These are phyloP conservation scores for Mycothermus thermophilus DNA, from an alignment of 495 filamentous ascomycete genomes.

Conservation along the genomic window DNA sequence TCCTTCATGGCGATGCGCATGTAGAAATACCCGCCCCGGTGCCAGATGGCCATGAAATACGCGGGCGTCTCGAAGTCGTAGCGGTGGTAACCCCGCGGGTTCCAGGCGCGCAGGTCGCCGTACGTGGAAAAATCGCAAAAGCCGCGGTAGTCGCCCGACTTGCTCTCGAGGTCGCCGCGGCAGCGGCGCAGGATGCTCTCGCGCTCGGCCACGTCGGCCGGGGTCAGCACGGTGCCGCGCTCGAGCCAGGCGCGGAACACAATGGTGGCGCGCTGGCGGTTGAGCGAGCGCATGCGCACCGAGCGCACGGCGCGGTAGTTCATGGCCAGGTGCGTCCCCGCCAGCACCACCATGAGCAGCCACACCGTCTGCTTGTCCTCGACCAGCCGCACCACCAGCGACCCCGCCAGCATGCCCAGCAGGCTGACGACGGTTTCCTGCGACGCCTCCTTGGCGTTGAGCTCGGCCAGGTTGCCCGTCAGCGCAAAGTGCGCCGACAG, in stretches of 20 bases:
- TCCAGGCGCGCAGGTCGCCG: slow-evolving; percentile 25
- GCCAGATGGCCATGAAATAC: slow-evolving; percentile 44
- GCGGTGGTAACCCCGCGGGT: slow-evolving; percentile 30
- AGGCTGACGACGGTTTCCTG: slow-evolving; percentile 93
- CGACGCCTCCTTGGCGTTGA: slow-evolving; percentile 92
- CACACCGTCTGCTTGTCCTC: slow-evolving; percentile 60
- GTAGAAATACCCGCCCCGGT: slow-evolving; percentile 28
- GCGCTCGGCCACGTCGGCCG: slow-evolving; percentile 45
- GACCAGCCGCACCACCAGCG: slow-evolving; percentile 62
- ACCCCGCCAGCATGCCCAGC: slow-evolving; percentile 77
- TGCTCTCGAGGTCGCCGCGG: slow-evolving; percentile 30
- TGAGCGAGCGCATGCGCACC: slow-evolving; percentile 75
- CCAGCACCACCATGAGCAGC: slow-evolving; percentile 55
- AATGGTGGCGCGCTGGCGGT: slow-evolving; percentile 75
- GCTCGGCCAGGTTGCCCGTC: slow-evolving; percentile 79
- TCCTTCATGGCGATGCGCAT: slow-evolving; percentile 52
- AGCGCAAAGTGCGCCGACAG: slow-evolving; percentile 84
- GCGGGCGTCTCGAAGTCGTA: slow-evolving; percentile 36
- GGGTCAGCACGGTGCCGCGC: slow-evolving; percentile 40
- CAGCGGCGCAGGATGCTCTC: slow-evolving; percentile 60
- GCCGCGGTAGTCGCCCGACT: slow-evolving; percentile 32
- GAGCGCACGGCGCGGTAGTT: slow-evolving; percentile 78
- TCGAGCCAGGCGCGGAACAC: slow-evolving; percentile 50
- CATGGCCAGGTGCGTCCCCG: slow-evolving; percentile 58
- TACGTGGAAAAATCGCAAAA: slow-evolving; percentile 24